Evolutionary conservation across 371 early-diverging fungal species (phyloP).

Genomic region (Enterospora canceri): DNA sequence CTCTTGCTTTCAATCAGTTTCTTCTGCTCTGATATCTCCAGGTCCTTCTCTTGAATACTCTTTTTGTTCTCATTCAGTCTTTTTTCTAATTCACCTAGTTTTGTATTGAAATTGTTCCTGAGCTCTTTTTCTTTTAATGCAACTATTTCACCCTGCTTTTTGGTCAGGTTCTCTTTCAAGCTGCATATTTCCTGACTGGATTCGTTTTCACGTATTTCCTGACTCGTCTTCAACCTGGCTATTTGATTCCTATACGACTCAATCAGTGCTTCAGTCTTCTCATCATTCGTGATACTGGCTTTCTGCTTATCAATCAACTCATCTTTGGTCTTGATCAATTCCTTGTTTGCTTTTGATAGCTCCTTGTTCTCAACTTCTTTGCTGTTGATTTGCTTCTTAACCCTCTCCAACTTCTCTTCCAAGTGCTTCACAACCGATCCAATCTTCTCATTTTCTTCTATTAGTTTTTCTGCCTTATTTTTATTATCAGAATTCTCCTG

Average conservation of each 20-base stretch:
- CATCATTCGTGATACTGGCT: background rate
- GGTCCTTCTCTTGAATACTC: background rate
- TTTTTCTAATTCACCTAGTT: background rate
- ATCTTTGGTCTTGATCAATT: background rate
- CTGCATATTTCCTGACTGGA: background rate
- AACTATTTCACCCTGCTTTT: background rate
- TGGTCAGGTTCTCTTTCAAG: background rate
- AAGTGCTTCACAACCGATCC: background rate
- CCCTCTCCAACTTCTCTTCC: background rate
- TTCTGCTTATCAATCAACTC: background rate
- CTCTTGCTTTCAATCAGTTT: background rate
- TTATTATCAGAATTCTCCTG: background rate
- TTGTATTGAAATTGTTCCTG: background rate
- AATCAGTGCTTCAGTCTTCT: background rate
- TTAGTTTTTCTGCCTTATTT: background rate
- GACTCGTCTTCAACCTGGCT: background rate
- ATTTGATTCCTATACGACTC: background rate
- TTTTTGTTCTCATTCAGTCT: background rate
- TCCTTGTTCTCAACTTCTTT: constrained; percentile 3
- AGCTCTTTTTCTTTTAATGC: background rate
- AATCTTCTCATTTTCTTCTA: constrained; percentile 2
- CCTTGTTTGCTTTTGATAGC: background rate
- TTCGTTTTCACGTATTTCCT: background rate
- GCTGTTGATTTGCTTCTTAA: background rate
- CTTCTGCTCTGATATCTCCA: background rate